Percentiles rank a stretch among this genome's conserved stretches.
Conservation (phyloP, 768 basidiomycete species). For the Pulveroboletus sp. region DNA sequence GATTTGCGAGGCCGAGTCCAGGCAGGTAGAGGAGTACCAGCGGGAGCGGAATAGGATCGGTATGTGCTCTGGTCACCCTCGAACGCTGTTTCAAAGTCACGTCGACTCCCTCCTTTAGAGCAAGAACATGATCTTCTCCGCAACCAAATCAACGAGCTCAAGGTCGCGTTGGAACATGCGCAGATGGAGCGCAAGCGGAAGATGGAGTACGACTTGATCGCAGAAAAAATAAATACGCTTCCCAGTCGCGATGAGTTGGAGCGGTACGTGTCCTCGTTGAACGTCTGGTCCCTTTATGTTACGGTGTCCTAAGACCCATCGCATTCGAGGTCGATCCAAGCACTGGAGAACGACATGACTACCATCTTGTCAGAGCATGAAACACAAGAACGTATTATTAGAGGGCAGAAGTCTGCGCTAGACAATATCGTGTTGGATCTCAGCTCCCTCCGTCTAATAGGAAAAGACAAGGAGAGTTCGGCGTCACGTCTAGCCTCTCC, state of each 20-base stretch:
- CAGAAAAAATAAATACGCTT: slow-evolving; percentile 77
- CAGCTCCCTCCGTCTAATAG: slow-evolving; percentile 55
- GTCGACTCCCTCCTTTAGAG: slow-evolving; percentile 36
- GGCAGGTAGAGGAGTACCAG: slow-evolving; percentile 83
- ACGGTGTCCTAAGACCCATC: not conserved
- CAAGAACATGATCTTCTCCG: slow-evolving; percentile 64
- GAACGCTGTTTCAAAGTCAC: not conserved
- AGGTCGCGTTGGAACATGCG: slow-evolving; percentile 69
- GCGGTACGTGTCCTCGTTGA: slow-evolving; percentile 48
- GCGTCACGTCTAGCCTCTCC: slow-evolving; percentile 38
- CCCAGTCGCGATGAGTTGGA: slow-evolving; percentile 75
- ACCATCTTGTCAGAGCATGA: slow-evolving; percentile 74
- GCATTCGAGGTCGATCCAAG: slow-evolving; percentile 53
- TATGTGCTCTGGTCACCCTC: slow-evolving; percentile 31
- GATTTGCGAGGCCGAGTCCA: slow-evolving; percentile 80
- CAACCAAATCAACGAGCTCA: slow-evolving; percentile 73
- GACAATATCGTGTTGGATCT: slow-evolving; percentile 63
- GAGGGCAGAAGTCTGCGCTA: slow-evolving; percentile 63
- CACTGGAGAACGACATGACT: slow-evolving; percentile 73
- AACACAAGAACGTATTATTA: slow-evolving; percentile 59
- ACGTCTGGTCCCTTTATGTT: not conserved
- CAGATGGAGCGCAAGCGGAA: slow-evolving; percentile 71
- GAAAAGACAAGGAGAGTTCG: slow-evolving; percentile 56
- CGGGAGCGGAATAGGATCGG: slow-evolving; percentile 68
- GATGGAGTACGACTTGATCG: slow-evolving; percentile 81